Conservation (phyloP, 441 rosid genomes). For the Euphorbia celastroides region DNA sequence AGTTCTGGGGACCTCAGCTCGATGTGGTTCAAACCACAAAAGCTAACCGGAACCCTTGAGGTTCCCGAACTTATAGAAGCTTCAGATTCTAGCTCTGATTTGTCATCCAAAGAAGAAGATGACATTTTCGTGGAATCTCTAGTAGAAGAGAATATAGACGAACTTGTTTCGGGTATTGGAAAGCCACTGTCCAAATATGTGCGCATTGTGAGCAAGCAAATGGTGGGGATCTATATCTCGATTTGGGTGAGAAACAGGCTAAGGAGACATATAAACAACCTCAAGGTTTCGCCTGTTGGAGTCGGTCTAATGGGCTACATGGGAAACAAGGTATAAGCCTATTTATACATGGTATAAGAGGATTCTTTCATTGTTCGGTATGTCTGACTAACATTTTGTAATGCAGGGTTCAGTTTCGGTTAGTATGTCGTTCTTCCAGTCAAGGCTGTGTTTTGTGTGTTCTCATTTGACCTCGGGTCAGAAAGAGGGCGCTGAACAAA, state of each 20-base stretch:
- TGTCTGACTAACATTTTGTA: conserved; percentile 24
- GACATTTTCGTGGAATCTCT: conserved; percentile 36
- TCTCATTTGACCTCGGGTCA: conserved; percentile 99
- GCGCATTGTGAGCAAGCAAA: conserved; percentile 93
- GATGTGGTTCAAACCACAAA: conserved; percentile 36
- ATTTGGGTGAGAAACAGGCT: conserved; percentile 85
- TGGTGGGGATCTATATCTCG: conserved; percentile 95
- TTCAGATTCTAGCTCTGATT: conserved; percentile 32
- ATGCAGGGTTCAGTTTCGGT: conserved; percentile 96
- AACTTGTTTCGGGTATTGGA: not conserved
- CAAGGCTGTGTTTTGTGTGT: conserved; percentile 93
- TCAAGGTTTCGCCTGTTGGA: conserved; percentile 93
- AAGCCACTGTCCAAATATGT: conserved; percentile 52
- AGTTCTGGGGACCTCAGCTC: conserved; percentile 59
- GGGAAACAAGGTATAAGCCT: conserved; percentile 88
- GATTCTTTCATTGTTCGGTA: too few species aligned
- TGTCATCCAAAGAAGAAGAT: conserved; percentile 46
- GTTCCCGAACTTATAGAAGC: conserved; percentile 26
- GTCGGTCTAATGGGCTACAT: conserved; percentile 98
- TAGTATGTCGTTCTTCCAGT: conserved; percentile 91
- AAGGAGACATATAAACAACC: conserved; percentile 81
- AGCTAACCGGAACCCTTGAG: conserved; percentile 32
- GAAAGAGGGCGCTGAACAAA: conserved; percentile 78
- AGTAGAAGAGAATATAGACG: conserved; percentile 21
- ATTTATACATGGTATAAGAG: not conserved